Evolutionary conservation across 2,329 filamentous ascomycete species (phyloP), one percentile per base, ranked within the genome.

Genomic region (Cordyceps tenuipes): DNA sequence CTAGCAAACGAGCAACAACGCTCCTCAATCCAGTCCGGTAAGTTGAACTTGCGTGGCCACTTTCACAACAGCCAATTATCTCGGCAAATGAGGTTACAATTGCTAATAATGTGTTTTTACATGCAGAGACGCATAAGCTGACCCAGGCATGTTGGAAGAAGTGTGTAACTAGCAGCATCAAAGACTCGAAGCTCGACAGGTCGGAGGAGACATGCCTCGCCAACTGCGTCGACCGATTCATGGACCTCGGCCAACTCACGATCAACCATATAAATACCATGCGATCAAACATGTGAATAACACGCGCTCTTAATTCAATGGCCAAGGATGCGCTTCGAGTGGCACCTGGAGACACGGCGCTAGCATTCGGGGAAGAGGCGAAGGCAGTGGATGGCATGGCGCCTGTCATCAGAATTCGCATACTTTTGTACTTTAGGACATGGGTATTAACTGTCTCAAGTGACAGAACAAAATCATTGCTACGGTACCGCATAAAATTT

Each of bases 221-320:
- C 72, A 97, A 96, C 79, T 99, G 94, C 70, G 91, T 97, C 60
- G 90, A 96, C 69, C 82, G 94, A 60, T 97, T 95, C 76, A 82
- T 97, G 77, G 94, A 99, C 74, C 83, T 91, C 64, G 94, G 93
- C 76, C 76, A 89, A 65, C 79, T 90, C 57, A 89, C 96, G n/a
- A 78, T 97, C 74, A 88, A 86, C 79, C 89, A 97, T 72, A 77
- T 97, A 69, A 86, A 94, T 72, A 82, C 70, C 63, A 75, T 82
- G 77, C 77, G 80, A n/a, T n/a, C 74, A 88, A 86, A 79, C 89
- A 97, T 72, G 77, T 97, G 69, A 86, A 94, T 72, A 82, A 70
- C 63, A 75, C 82, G 77, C 77, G 80, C 15, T 68, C 66, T 29
- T 68, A 57, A 63, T 44, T 31, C 36, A 49, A 1, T 15, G 17